These are phyloP conservation scores for Eucalyptus erythrocorys DNA, from an alignment of 345 rosid species.

Conservation along the genomic window DNA sequence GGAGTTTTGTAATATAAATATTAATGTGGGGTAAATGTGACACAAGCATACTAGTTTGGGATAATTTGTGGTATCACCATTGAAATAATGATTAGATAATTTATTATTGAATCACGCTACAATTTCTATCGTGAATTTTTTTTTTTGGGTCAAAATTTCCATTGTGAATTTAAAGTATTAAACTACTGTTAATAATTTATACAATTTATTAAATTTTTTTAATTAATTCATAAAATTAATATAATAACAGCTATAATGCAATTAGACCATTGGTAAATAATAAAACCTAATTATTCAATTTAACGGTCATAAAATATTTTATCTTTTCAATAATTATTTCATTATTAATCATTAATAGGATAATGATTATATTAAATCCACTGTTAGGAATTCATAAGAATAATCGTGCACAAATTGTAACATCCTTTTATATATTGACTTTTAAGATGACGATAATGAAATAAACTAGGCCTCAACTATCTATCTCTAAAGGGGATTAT, in stretches of 20 bases:
- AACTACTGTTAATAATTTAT: neutral
- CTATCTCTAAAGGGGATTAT: neutral
- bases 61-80: accelerated
- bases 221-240: neutral
- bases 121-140: neutral
- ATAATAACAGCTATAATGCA: neutral
- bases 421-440: neutral
- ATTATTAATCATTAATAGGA: neutral
- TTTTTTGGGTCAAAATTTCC: too few relatives aligned
- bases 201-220: neutral
- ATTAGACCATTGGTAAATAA: neutral
- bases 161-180: neutral
- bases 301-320: neutral
- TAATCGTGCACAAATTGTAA: neutral
- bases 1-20: neutral
- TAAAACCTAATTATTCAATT: neutral
- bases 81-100: neutral
- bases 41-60: neutral
- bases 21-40: neutral
- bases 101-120: neutral
- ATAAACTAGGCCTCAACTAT: neutral
- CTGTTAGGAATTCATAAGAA: neutral
- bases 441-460: neutral
- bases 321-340: neutral
- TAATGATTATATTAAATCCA: neutral